Conservation (phyloP, 768 basidiomycete species). For the Boletus tylopilopsis region DNA sequence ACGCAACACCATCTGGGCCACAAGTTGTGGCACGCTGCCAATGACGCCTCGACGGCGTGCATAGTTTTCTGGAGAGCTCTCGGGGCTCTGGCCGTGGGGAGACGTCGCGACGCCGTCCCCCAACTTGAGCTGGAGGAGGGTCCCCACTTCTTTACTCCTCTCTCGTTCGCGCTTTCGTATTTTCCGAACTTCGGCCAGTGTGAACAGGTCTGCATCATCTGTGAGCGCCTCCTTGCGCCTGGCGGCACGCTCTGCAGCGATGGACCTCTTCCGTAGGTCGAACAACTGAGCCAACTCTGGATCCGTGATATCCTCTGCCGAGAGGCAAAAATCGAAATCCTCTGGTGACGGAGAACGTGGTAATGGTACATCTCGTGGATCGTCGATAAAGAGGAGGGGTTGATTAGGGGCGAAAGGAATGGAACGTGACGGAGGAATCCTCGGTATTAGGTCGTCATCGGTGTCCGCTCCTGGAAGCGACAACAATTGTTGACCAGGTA, state of each 20-base stretch:
- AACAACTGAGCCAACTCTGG: conserved; percentile 39
- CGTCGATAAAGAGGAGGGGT: conserved; percentile 42
- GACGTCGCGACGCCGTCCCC: conserved; percentile 24
- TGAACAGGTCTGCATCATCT: conserved; percentile 36
- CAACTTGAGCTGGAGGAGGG: conserved; percentile 55
- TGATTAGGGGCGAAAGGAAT: conserved; percentile 17
- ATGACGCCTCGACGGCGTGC: conserved; percentile 22
- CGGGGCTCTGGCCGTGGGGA: conserved; percentile 25
- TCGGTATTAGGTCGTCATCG: conserved; percentile 40
- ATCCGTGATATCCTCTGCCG: conserved; percentile 30
- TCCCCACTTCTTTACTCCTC: conserved; percentile 50
- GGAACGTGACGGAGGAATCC: conserved; percentile 2
- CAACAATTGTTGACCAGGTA: conserved; percentile 27
- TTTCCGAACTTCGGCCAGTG: conserved; percentile 41
- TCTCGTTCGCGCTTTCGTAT: conserved; percentile 51
- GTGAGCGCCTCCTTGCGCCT: conserved; percentile 30
- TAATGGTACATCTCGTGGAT: conserved; percentile 35
- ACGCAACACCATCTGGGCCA: conserved; percentile 47
- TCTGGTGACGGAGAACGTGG: conserved; percentile 44
- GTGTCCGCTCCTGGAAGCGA: conserved; percentile 43
- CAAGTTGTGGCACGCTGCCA: conserved; percentile 38
- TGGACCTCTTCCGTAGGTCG: conserved; percentile 37
- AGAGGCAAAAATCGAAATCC: conserved; percentile 35
- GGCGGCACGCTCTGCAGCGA: conserved; percentile 32
- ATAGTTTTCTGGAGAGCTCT: conserved; percentile 15